A percentile compares a stretch with the other conserved stretches of the same genome.
These are phyloP conservation scores for Sphaceloma murrayae DNA, from an alignment of 2,329 filamentous ascomycete genomes.

Conservation along the genomic window DNA sequence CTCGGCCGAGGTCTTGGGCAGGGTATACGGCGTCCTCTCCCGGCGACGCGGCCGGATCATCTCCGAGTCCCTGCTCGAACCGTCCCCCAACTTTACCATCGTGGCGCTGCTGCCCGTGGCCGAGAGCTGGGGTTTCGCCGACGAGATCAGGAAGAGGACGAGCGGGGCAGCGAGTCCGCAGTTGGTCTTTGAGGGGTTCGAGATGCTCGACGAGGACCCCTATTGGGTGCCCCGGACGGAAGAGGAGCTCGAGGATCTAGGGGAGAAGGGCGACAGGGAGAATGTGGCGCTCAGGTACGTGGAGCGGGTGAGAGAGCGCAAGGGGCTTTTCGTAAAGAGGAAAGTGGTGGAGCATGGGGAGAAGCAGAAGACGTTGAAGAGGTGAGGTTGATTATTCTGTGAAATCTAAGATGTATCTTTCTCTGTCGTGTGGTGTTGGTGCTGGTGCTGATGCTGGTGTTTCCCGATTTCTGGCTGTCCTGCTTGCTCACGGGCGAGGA, in stretches of 20 bases:
- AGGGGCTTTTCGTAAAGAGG: constrained; percentile 74
- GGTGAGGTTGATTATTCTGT: no score
- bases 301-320: constrained; percentile 74
- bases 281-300: constrained; percentile 96
- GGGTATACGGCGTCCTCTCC: constrained; percentile 96
- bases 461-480: no score
- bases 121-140: constrained; percentile 89
- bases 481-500: no score
- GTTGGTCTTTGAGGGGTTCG: constrained; percentile 85
- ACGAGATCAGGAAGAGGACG: constrained; percentile 92
- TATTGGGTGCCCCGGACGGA: constrained; percentile 97
- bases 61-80: constrained; percentile 84
- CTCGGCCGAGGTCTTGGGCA: constrained; percentile 83
- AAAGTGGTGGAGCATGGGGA: constrained; percentile 70
- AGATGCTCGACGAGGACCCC: constrained; percentile 87
- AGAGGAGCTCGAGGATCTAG: constrained; percentile 91
- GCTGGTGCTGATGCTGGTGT: no score
- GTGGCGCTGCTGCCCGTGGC: constrained; percentile 79
- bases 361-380: constrained; percentile 74
- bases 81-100: constrained; percentile 94
- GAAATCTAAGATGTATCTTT: no score
- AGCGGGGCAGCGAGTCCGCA: constrained; percentile 86
- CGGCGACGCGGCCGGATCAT: constrained; percentile 82
- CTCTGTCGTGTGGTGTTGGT: no score
- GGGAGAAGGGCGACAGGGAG: constrained; percentile 85